phyloP scores from a whole-genome alignment of 1,139 yeast species.

The Yamadazyma dushanensis region DNA sequence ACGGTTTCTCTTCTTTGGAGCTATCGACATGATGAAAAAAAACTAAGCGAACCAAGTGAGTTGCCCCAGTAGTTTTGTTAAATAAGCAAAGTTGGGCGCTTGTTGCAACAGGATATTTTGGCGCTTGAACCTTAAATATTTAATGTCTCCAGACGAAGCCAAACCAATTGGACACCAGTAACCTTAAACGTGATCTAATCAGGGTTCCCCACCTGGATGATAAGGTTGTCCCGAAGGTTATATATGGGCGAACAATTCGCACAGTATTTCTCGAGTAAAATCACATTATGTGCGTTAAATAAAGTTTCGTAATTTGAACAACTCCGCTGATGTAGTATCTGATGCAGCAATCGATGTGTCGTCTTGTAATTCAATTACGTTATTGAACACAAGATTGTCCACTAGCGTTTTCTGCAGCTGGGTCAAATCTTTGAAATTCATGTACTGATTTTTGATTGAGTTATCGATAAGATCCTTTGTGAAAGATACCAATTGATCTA shows the following conservation, averaged over 20 bases:
- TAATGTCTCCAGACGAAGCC: no score
- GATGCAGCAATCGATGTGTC: neutral
- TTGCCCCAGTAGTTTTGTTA: no score
- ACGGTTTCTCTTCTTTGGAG: constrained; percentile 18
- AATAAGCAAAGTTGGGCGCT: no score
- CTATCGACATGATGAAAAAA: neutral
- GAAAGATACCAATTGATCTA: neutral
- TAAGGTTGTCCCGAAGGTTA: no score
- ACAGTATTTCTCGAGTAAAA: neutral
- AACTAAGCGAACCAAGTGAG: no score
- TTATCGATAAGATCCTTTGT: constrained; percentile 4
- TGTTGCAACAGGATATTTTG: no score
- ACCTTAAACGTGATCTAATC: no score
- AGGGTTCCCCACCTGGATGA: no score
- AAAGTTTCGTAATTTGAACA: constrained; percentile 6
- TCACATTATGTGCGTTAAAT: constrained; percentile 1
- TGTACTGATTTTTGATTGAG: constrained; percentile 3
- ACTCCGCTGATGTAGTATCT: neutral
- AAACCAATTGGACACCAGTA: no score
- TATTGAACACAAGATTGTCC: constrained; percentile 11
- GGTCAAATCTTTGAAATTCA: constrained; percentile 5
- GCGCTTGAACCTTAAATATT: no score
- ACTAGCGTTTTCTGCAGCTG: constrained; percentile 9
- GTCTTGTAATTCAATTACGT: constrained; percentile 5
- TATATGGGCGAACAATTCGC: no score